A percentile compares a stretch with the other conserved stretches of the same genome.
Conservation (phyloP, 768 basidiomycete species). For the Mycena sanguinolenta region DNA sequence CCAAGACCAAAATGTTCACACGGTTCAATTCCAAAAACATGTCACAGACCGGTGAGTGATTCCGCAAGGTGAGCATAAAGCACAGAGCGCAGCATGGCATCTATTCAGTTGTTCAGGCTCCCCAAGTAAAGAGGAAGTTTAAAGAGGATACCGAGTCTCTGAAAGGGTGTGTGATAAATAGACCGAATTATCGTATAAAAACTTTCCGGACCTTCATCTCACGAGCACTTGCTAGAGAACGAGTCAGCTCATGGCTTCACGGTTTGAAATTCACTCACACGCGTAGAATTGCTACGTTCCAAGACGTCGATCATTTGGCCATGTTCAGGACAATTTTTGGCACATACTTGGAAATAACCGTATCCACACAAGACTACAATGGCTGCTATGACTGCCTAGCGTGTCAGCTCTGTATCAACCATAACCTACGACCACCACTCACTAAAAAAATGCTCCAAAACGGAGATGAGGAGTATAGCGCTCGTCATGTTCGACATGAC, state of each 20-base stretch:
- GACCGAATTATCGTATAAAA: no score
- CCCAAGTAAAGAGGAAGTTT: not conserved
- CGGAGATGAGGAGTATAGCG: conserved; percentile 67
- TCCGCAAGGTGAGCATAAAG: conserved; percentile 86
- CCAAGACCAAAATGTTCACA: not conserved
- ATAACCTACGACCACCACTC: conserved; percentile 3
- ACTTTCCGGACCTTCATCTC: conserved; percentile 67
- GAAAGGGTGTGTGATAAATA: not conserved
- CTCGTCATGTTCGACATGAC: conserved; percentile 66
- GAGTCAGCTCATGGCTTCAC: no score
- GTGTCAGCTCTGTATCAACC: not conserved
- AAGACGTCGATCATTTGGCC: no score
- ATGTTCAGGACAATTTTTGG: no score
- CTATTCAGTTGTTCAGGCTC: conserved; percentile 45
- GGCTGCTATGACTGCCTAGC: conserved; percentile 63
- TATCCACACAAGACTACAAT: conserved; percentile 71
- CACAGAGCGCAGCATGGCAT: conserved; percentile 79
- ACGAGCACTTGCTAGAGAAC: conserved; percentile 78
- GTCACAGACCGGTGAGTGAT: conserved; percentile 67
- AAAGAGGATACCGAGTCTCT: conserved; percentile 48
- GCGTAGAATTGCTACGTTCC: no score
- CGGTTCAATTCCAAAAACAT: not conserved
- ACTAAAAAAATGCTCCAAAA: conserved; percentile 75
- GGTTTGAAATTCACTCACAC: no score
- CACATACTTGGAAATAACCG: conserved; percentile 71